Percentiles rank a stretch among this genome's conserved stretches.
Conservation (phyloP, 371 early-diverging fungal genomes). For the Chytridiales sp. region DNA sequence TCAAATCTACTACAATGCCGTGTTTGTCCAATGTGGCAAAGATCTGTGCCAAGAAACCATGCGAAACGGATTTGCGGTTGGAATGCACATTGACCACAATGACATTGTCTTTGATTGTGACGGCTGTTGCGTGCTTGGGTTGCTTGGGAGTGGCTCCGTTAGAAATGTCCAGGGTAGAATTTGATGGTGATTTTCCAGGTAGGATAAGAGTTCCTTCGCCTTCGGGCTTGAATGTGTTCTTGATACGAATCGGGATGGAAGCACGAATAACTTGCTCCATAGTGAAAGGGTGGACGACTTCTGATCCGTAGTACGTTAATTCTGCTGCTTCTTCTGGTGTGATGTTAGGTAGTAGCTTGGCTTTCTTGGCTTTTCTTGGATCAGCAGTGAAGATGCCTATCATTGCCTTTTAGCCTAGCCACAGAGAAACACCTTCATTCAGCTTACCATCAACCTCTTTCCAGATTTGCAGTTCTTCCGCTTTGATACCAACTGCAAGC, state of each 20-base stretch:
- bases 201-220: conserved; percentile 92
- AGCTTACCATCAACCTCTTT: conserved; percentile 93
- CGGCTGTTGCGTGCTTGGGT: conserved; percentile 74
- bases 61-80: conserved; percentile 89
- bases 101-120: conserved; percentile 95
- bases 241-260: conserved; percentile 94
- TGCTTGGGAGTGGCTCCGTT: background rate
- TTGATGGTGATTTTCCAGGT: too few relatives aligned
- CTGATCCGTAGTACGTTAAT: conserved; percentile 95
- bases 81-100: conserved; percentile 92
- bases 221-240: conserved; percentile 90
- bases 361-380: conserved; percentile 92
- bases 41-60: conserved; percentile 94
- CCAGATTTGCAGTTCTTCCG: conserved; percentile 94
- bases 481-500: conserved; percentile 81
- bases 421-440: conserved; percentile 92
- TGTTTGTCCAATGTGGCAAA: conserved; percentile 81
- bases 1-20: conserved; percentile 92
- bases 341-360: conserved; percentile 85
- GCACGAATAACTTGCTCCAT: conserved; percentile 98
- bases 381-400: conserved; percentile 94
- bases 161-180: conserved; percentile 1
- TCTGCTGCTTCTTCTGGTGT: conserved; percentile 99
- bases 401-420: conserved; percentile 40
- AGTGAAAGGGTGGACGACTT: conserved; percentile 98